phyloP scores from a whole-genome alignment of 805 yeast genomes.

The Myxozyma melibiosi region DNA sequence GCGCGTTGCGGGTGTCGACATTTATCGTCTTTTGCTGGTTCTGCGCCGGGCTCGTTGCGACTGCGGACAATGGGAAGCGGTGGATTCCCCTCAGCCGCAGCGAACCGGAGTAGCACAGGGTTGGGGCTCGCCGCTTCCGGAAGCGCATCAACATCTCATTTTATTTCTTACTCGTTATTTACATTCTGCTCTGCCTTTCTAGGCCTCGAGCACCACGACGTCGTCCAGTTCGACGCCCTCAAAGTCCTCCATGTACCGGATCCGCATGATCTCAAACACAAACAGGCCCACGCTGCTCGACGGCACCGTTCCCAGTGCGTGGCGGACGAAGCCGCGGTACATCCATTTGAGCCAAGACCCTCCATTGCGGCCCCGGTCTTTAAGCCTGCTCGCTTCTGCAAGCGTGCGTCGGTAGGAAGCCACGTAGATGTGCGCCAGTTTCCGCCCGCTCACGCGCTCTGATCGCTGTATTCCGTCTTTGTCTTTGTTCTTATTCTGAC shows the following conservation, averaged over 20 bases:
- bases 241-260: conserved; percentile 21
- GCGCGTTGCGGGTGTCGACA: conserved; percentile 11
- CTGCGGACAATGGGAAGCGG: not conserved
- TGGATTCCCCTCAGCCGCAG: conserved; percentile 1
- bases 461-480: conserved; percentile 34
- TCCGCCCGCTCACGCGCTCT: not conserved
- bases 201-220: conserved; percentile 3
- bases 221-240: conserved; percentile 1
- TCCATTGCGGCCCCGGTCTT: not conserved
- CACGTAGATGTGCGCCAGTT: conserved; percentile 50
- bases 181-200: not conserved
- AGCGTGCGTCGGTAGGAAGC: conserved; percentile 78
- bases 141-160: not conserved
- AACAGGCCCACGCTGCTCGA: conserved; percentile 85
- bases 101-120: too few relatives aligned
- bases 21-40: not conserved
- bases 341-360: conserved; percentile 48
- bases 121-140: not conserved
- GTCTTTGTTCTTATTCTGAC: conserved; percentile 30
- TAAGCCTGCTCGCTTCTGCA: conserved; percentile 54
- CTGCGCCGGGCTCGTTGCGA: not conserved
- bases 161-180: not conserved
- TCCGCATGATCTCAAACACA: conserved; percentile 78
- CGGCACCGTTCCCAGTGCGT: conserved; percentile 77
- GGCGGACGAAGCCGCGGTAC: conserved; percentile 75